These are phyloP conservation scores for Leishmania arabica DNA, from an alignment of 208 protist genomes.

Conservation along the genomic window DNA sequence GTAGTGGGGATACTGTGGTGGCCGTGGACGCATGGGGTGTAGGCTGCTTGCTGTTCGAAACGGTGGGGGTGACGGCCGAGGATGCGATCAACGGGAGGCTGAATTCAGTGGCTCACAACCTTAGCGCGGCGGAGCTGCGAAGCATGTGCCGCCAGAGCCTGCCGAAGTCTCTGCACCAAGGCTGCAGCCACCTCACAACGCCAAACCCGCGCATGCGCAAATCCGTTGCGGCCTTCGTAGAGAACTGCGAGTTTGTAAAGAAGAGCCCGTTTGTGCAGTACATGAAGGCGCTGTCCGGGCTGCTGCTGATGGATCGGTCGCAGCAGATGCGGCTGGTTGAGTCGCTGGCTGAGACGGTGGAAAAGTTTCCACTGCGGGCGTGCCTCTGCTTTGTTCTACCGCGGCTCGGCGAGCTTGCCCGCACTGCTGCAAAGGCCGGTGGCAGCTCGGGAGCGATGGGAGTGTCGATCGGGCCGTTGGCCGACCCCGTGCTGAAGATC, in stretches of 20 bases:
- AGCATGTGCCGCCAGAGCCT: constrained; percentile 35
- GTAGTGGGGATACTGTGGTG: constrained; percentile 13
- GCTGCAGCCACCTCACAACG: constrained; percentile 50
- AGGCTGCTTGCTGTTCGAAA: constrained; percentile 76
- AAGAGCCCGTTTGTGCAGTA: constrained; percentile 64
- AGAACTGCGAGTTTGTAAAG: constrained; percentile 59
- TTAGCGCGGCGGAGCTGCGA: constrained; percentile 28
- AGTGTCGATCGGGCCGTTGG: constrained; percentile 37
- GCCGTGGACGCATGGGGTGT: constrained; percentile 84
- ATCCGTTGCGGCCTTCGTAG: constrained; percentile 50
- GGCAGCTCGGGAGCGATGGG: constrained; percentile 13
- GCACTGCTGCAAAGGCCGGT: constrained; percentile 39
- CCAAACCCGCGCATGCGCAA: constrained; percentile 53
- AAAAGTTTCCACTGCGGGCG: constrained; percentile 53
- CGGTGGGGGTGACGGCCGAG: constrained; percentile 36
- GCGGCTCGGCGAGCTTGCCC: constrained; percentile 54
- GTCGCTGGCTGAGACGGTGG: constrained; percentile 45
- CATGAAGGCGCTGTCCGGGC: constrained; percentile 61
- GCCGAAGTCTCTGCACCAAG: constrained; percentile 51
- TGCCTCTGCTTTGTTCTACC: constrained; percentile 68
- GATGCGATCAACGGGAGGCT: constrained; percentile 29
- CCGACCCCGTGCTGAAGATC: constrained; percentile 68
- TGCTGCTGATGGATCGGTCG: constrained; percentile 61
- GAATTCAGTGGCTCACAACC: constrained; percentile 15
- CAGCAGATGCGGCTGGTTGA: constrained; percentile 64